phyloP scores from a whole-genome alignment of 352 stramenopile species.

The Pythium oligandrum region DNA sequence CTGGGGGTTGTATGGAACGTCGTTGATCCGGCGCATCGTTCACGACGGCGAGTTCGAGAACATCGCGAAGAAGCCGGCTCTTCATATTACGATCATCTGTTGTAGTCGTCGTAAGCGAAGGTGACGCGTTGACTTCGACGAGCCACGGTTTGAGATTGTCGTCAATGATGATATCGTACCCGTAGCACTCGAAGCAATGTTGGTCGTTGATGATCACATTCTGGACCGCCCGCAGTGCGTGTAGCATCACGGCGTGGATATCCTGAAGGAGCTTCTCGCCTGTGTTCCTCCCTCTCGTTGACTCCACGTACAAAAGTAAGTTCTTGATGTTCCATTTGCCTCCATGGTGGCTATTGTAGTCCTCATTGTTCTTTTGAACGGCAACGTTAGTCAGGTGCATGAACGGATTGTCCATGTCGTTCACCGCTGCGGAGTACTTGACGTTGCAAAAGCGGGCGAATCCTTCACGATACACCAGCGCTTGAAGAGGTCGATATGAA shows the following conservation, averaged over 20 bases:
- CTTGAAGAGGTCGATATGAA: constrained; percentile 82
- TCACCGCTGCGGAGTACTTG: constrained; percentile 78
- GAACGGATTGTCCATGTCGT: constrained; percentile 90
- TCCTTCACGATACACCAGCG: constrained; percentile 77
- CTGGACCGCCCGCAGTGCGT: constrained; percentile 85
- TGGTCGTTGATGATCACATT: constrained; percentile 91
- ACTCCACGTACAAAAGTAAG: constrained; percentile 80
- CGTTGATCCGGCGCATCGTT: constrained; percentile 29
- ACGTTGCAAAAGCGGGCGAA: constrained; percentile 93
- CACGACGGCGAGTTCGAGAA: constrained; percentile 58
- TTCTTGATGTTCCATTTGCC: constrained; percentile 90
- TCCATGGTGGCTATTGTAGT: constrained; percentile 89
- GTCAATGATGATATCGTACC: constrained; percentile 94
- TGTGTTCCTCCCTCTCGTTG: constrained; percentile 43
- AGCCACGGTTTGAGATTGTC: constrained; percentile 91
- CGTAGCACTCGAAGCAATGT: constrained; percentile 94
- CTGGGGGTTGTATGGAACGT: constrained; percentile 27
- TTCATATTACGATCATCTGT: constrained; percentile 78
- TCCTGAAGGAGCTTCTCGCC: constrained; percentile 58
- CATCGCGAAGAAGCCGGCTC: constrained; percentile 59
- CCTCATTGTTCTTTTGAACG: constrained; percentile 88
- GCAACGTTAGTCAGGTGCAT: constrained; percentile 88
- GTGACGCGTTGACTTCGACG: constrained; percentile 85
- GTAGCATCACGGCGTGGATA: constrained; percentile 82
- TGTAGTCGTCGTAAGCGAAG: constrained; percentile 68